Evolutionary conservation across 2,329 filamentous ascomycete genomes (phyloP).

Genomic region (Fusarium austroafricanum): DNA sequence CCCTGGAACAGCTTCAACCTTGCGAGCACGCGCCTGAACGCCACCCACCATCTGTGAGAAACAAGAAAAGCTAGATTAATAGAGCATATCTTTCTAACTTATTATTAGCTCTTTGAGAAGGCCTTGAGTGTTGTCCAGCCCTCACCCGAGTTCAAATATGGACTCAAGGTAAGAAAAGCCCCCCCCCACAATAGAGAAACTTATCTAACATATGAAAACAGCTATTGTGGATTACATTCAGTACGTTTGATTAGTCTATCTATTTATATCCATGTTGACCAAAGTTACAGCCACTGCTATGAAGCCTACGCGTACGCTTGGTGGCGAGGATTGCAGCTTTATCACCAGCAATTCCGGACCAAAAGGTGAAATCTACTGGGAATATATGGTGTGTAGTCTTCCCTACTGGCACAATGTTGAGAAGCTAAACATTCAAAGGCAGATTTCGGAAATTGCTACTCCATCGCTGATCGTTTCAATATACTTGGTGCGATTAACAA

Average conservation of each 20-base stretch:
- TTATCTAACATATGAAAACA: rapidly evolving
- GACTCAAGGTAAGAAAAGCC: neutral
- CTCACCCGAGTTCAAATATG: neutral
- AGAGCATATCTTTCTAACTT: rapidly evolving
- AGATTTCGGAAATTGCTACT: neutral
- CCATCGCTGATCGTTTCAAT: neutral
- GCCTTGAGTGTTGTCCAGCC: neutral
- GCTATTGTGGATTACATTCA: neutral
- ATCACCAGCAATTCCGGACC: neutral
- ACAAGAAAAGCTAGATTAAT: rapidly evolving
- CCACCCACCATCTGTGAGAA: neutral
- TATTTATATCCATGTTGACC: rapidly evolving
- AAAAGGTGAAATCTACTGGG: neutral
- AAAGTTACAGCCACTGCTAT: neutral
- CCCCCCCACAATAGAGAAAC: rapidly evolving
- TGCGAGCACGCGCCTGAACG: neutral
- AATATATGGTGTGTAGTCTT: neutral
- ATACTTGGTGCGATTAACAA: neutral
- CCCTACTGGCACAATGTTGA: rapidly evolving
- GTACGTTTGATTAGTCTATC: neutral
- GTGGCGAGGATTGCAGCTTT: neutral
- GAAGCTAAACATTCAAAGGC: rapidly evolving
- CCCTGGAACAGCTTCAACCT: neutral
- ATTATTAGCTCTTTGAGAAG: neutral
- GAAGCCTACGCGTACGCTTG: neutral